phyloP scores from a whole-genome alignment of 2,329 filamentous ascomycete genomes.

The Botrytis cinerea region DNA sequence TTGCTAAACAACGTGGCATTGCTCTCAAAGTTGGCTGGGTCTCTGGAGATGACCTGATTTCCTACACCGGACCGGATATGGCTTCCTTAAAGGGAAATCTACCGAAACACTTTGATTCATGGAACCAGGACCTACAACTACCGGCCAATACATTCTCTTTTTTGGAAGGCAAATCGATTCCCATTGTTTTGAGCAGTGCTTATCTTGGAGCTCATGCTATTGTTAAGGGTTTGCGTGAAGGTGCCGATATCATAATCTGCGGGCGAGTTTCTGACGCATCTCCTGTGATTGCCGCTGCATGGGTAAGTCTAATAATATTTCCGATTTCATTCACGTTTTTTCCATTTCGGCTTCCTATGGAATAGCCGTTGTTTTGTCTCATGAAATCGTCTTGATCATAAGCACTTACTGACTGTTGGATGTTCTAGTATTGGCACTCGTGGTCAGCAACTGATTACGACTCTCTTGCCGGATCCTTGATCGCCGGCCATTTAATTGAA shows the following conservation, averaged over 20 bases:
- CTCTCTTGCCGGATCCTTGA: background rate
- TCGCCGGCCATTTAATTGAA: background rate
- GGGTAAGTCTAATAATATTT: background rate
- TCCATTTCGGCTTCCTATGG: background rate
- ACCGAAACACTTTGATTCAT: background rate
- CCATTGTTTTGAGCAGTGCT: background rate
- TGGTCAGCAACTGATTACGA: background rate
- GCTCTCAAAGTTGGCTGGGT: background rate
- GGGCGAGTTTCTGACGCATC: background rate
- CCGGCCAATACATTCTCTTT: background rate
- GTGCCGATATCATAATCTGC: constrained; percentile 1
- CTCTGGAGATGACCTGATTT: background rate
- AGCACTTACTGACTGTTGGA: background rate
- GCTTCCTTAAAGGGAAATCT: background rate
- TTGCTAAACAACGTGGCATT: background rate
- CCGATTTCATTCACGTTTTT: background rate
- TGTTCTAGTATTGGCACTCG: background rate
- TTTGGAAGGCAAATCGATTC: background rate
- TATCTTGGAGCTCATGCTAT: background rate
- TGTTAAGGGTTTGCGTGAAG: background rate
- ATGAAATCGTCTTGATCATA: background rate
- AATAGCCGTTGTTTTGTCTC: background rate
- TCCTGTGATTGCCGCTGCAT: background rate
- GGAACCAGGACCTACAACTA: background rate
- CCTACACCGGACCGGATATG: background rate